Base-by-base conservation (phyloP, 805 yeast species). In the Dipodascus geniculatus region DNA sequence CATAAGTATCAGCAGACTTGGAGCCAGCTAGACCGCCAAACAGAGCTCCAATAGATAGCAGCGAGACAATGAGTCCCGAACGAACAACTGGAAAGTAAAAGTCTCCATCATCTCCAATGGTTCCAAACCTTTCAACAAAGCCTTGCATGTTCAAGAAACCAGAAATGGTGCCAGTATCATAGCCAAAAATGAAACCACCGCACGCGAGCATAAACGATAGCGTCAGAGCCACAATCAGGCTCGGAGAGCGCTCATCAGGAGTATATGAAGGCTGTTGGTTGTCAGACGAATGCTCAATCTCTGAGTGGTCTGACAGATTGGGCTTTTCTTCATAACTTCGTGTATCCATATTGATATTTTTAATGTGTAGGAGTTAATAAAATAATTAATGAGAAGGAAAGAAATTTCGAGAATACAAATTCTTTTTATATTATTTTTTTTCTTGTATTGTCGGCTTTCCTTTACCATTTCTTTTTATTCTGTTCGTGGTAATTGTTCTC, bases 41-140 rank as follows among this genome's bases (percentile, higher is more conserved):
- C 60, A 82, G 81, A 16, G 88, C 83, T 58, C 90, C 90, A 54
- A 81, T 74, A 17, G 87, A 81, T 54, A 84, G 72, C 54, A 83
- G 80, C n/a, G 87, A 83, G n/a, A 85, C 83, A 50, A 83, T 78
- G 47, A 85, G 65, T 58, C 85, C 85, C 16, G 74, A 68, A 68
- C 84, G 71, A 22, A 74, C 78, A 59, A 77, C 72, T 8, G 83
- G 74, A 47, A 80, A 66, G 59, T 60, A 61, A 47, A 64, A 59
- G 9, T 56, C 65, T 23, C 77, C 78, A 38, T 60, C 63, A 14
- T 59, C 53, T 51, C 69, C 56, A 1, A 52, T 31, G 49, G 69
- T 66, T 60, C 83, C 85, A 58, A 80, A 80, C 60, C 82, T 69
- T 22, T 59, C 54, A 51, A 66, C 58, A 65, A 73, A 80, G 56